Evolutionary conservation across 2,329 filamentous ascomycete genomes (phyloP).

Genomic region (Pseudogymnoascus sp.): DNA sequence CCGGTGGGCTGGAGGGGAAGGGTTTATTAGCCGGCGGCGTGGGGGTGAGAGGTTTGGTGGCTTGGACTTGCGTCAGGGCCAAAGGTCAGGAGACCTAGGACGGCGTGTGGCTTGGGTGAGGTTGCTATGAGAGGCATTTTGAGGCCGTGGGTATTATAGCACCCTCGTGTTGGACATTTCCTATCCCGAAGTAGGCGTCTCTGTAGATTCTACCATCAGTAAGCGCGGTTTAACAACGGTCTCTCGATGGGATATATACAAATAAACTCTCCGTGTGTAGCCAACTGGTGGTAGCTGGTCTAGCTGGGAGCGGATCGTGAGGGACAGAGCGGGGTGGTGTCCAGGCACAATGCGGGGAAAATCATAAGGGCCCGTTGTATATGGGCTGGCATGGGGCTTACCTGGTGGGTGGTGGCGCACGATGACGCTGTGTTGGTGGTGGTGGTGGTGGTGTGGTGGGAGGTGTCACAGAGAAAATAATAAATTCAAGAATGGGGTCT

Average conservation of each 20-base stretch:
- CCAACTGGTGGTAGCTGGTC: neutral
- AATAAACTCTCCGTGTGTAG: neutral
- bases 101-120: conserved; percentile 52
- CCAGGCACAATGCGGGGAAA: neutral
- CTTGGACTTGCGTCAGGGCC: conserved; percentile 47
- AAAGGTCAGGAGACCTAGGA: conserved; percentile 84
- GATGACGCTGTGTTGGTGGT: neutral
- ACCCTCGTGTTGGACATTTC: neutral
- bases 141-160: neutral
- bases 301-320: neutral
- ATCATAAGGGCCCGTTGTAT: neutral
- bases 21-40: neutral
- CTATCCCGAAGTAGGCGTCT: neutral
- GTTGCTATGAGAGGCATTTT: conserved; percentile 24
- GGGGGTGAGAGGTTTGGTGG: conserved; percentile 14
- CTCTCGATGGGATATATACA: neutral
- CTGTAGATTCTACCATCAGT: neutral
- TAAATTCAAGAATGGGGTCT: neutral
- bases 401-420: neutral
- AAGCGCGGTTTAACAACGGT: neutral
- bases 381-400: neutral
- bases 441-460: too few relatives aligned
- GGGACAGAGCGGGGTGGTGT: neutral
- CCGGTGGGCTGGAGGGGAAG: conserved; percentile 21
- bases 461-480: neutral